These are phyloP conservation scores for Quercus alba DNA, from an alignment of 306 rosid species.

Conservation along the genomic window DNA sequence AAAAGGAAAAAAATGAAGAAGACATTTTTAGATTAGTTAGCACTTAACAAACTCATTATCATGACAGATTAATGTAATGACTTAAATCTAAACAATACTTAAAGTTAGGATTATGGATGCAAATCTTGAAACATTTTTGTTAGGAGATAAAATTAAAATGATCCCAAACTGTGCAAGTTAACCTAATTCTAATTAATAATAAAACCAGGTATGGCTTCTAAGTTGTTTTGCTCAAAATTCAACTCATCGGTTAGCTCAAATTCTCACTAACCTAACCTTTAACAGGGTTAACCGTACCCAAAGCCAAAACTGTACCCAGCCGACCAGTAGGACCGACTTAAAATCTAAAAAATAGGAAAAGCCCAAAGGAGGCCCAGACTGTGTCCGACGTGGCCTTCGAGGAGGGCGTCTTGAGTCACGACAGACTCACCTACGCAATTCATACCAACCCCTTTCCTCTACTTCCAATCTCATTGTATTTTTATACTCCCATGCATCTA, in stretches of 20 bases:
- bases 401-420: neutral
- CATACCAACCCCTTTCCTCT: neutral
- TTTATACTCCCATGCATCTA: neutral
- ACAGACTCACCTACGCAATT: conserved; percentile 14
- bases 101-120: too few relatives aligned
- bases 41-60: too few relatives aligned
- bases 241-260: neutral
- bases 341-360: neutral
- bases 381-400: conserved; percentile 13
- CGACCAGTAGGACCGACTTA: neutral
- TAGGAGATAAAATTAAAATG: too few relatives aligned
- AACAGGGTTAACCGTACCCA: neutral
- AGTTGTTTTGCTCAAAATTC: neutral
- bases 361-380: neutral
- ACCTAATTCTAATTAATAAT: too few relatives aligned
- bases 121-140: too few relatives aligned
- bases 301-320: neutral
- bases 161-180: too few relatives aligned
- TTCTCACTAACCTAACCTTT: neutral
- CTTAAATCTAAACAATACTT: too few relatives aligned
- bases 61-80: too few relatives aligned
- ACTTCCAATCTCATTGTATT: neutral
- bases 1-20: too few relatives aligned
- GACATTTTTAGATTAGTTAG: too few relatives aligned
- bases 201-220: too few relatives aligned